These are phyloP conservation scores for Pholiota conissans DNA, from an alignment of 768 basidiomycete genomes.

Conservation along the genomic window DNA sequence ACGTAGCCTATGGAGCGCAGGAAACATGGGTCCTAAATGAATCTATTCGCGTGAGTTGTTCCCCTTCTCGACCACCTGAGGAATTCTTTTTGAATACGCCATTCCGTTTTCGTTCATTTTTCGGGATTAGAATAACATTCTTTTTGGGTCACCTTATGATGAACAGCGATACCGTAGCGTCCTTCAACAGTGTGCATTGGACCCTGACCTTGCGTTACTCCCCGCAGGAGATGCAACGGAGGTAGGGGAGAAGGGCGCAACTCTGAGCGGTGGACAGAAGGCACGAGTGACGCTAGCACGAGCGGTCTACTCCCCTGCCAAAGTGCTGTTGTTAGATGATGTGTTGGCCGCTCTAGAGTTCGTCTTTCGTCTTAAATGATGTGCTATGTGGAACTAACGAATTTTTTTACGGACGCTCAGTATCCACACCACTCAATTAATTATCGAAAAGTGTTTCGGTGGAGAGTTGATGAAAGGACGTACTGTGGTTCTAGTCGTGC, in stretches of 20 bases:
- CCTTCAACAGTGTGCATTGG: constrained; percentile 69
- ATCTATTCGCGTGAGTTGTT: constrained; percentile 41
- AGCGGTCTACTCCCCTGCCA: constrained; percentile 48
- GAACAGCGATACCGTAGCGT: constrained; percentile 71
- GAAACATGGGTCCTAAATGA: constrained; percentile 83
- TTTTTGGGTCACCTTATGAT: constrained; percentile 74
- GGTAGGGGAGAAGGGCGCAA: constrained; percentile 69
- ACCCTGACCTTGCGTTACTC: constrained; percentile 67
- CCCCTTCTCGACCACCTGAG: background rate
- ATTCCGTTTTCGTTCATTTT: too few species aligned
- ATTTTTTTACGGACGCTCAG: constrained; percentile 14
- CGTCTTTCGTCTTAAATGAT: background rate
- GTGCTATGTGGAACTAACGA: background rate
- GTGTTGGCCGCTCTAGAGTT: constrained; percentile 62
- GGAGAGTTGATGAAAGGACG: constrained; percentile 76
- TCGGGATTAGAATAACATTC: constrained; percentile 68
- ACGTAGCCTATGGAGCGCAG: constrained; percentile 74
- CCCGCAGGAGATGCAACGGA: constrained; percentile 66
- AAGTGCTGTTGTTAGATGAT: constrained; percentile 71
- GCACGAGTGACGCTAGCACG: constrained; percentile 47
- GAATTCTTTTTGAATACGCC: background rate
- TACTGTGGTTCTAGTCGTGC: constrained; percentile 78
- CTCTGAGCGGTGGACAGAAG: constrained; percentile 41
- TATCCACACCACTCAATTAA: constrained; percentile 81
- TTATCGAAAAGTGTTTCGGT: constrained; percentile 73